phyloP scores from a whole-genome alignment of 495 filamentous ascomycete species.

The Jackrogersella minutella region DNA sequence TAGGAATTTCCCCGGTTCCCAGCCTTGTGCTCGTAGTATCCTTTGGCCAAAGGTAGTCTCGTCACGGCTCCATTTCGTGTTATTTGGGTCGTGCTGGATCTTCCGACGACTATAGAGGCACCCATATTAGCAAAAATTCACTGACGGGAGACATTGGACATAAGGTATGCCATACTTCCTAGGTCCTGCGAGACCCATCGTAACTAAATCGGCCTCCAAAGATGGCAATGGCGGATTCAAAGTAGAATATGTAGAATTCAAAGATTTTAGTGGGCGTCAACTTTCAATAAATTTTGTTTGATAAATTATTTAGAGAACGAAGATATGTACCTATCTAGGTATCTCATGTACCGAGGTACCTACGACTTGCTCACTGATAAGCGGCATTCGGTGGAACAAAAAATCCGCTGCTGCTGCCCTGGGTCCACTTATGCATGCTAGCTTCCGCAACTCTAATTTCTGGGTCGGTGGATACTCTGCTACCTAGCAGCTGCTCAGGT shows the following conservation, averaged over 20 bases:
- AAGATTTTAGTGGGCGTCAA: slow-evolving; percentile 12
- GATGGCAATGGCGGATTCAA: slow-evolving; percentile 1
- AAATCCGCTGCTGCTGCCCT: background rate
- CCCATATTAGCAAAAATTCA: slow-evolving; percentile 34
- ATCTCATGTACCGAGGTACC: background rate
- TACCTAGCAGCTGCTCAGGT: no score
- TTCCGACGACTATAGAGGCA: slow-evolving; percentile 71
- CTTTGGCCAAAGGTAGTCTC: slow-evolving; percentile 84
- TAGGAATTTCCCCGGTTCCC: slow-evolving; percentile 82
- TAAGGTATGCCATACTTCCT: slow-evolving; percentile 67
- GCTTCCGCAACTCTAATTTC: background rate
- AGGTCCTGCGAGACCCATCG: slow-evolving; percentile 78
- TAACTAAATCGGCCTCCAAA: slow-evolving; percentile 15
- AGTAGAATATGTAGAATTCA: background rate
- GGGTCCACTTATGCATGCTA: no score
- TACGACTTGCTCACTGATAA: background rate
- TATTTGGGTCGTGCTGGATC: slow-evolving; percentile 89
- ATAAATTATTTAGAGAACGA: slow-evolving; percentile 4
- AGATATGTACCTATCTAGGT: background rate
- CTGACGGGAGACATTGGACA: background rate
- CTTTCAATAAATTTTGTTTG: slow-evolving; percentile 26
- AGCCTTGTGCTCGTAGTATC: slow-evolving; percentile 86
- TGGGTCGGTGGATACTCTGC: background rate
- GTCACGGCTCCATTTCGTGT: slow-evolving; percentile 86
- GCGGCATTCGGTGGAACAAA: slow-evolving; percentile 1